A percentile compares a stretch with the other conserved stretches of the same genome.
Conservation (phyloP, 352 stramenopile genomes). For the Pythium coloratum region DNA sequence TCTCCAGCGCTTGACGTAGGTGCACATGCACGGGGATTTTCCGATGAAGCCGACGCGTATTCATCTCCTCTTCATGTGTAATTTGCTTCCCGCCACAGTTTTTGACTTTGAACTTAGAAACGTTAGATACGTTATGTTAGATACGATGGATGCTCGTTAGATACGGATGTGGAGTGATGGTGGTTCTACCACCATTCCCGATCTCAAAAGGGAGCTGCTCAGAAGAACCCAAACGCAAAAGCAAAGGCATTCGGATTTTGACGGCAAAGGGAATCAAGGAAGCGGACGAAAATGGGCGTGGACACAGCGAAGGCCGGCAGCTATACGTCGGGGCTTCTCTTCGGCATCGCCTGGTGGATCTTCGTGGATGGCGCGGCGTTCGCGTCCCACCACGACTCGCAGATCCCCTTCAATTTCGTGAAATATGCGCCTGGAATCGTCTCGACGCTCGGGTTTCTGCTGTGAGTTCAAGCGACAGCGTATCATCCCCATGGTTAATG, state of each 20-base stretch:
- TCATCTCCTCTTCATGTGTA: neutral
- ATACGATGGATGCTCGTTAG: neutral
- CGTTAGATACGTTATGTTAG: neutral
- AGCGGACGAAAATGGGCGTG: constrained; percentile 9
- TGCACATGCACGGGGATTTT: neutral
- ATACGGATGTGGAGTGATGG: neutral
- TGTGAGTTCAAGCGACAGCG: constrained; percentile 25
- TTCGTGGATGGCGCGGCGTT: constrained; percentile 52
- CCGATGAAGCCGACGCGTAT: neutral
- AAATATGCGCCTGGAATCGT: constrained; percentile 58
- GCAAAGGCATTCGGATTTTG: neutral
- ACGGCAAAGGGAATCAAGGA: neutral
- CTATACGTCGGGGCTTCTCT: constrained; percentile 50
- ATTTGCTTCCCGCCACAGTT: neutral
- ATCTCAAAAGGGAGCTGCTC: neutral
- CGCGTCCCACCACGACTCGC: constrained; percentile 41
- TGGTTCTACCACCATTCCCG: neutral
- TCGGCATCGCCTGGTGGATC: constrained; percentile 62
- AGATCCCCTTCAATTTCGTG: constrained; percentile 61
- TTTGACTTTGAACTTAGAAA: neutral
- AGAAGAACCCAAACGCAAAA: no score
- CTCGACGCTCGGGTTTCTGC: constrained; percentile 58
- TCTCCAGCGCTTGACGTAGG: no score
- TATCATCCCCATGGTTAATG: no score
- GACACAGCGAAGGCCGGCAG: constrained; percentile 34